Base-by-base conservation (phyloP, 495 filamentous ascomycete species). In the Rhypophila decipiens region DNA sequence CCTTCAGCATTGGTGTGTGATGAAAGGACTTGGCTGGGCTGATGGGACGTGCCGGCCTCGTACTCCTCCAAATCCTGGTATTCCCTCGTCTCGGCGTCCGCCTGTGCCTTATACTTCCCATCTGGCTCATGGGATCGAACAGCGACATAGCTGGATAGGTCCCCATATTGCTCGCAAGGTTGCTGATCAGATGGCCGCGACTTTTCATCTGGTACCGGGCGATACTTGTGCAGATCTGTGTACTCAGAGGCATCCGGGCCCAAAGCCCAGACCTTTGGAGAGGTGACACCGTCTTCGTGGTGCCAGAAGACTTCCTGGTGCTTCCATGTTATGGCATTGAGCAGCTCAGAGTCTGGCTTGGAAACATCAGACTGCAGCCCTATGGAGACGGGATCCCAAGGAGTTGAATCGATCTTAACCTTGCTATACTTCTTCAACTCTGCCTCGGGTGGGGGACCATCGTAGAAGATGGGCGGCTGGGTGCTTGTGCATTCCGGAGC, bases 361-460 rank as follows among this genome's bases (percentile, higher is more conserved):
- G 10, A n/a, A 5, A 5, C 12, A 5, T 39, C 36, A 18, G 36
- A 39, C 13, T 39, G 2, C 18, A 2, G 2, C 18, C 12, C 10
- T 13, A 39, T 18, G n/a, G 36, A 13, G 2, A 18, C n/a, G 10
- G 34, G 23, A 11, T 57, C 36, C 50, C 52, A 56, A 9, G 51
- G 55, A 24, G 48, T 42, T 10, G 61, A 44, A 33, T 69, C 60
- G 34, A 68, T 51, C 10, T 65, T 50, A 38, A 58, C 49, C 24
- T 66, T 52, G 4, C 44, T 47, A 38, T 72, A 71, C 34, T 60
- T 56, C 21, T 61, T 61, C 22, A 71, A 61, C 58, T 73, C 71
- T 8, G 57, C 54, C 11, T 53, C 54, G 4, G 63, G 59, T 5
- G 61, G 70, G 5, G 57, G 54, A 0, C 63, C 65, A 37, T 71